Evolutionary conservation across 306 rosid genomes (phyloP), one percentile per base, ranked within the genome.

Genomic region (Cucumis hystrix): DNA sequence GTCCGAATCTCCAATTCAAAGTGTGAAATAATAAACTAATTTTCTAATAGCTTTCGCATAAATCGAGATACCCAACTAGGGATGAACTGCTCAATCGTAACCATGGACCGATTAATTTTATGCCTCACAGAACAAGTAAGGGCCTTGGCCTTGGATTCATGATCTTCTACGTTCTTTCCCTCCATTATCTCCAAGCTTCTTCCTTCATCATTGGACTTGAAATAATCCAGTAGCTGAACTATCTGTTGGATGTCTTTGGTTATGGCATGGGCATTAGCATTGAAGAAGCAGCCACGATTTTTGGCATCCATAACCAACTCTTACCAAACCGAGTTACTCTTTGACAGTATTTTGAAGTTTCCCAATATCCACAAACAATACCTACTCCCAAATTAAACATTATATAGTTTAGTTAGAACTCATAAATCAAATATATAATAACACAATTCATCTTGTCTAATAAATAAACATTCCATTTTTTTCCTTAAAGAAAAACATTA

Each of bases 281-380:
- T 41, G 68, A 87, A 90, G 85, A 88, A 92, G 79, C 92, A 84
- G 3, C 51, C 80, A 13, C 96, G 97, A 2, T 14, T 47, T 72
- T 47, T 86, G 14, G 93, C 92, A 82, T 92, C 92, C 51, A 76
- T 71, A 20, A 89, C 84, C 83, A 92, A 68, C 7, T 45, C 68
- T 78, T 84, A 58, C 97, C 96, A 92, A 45, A 90, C 79, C 58
- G 89, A 82, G 75, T 82, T 80, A 43, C 89, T 72, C 43, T 20
- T 78, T 7, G 35, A 11, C 2, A 92, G 82, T 10, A 91, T 79
- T 76, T 79, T 77, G 71, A 81, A 90, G 81, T 74, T 87, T 72
- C 96, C 97, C 88, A 92, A 79, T 62, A 90, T 90, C 97, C 97
- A 92, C 33, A 92, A 59, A 76, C 89, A 28, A 2, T 28, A 28